These are phyloP conservation scores for Cryomyces minteri DNA, from an alignment of 495 filamentous ascomycete genomes.

Conservation along the genomic window DNA sequence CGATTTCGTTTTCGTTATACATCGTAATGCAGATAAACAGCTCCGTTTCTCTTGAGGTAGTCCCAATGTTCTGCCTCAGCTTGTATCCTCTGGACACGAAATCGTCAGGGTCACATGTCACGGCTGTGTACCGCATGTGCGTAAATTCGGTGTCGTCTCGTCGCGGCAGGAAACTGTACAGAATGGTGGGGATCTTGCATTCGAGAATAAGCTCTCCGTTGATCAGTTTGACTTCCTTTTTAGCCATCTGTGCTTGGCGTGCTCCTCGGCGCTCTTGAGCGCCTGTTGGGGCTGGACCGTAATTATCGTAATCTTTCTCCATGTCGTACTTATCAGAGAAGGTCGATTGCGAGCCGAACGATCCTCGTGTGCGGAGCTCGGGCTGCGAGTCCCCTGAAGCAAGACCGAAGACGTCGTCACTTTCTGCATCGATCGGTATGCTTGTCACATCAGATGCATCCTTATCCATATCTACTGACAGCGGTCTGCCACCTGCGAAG, in stretches of 20 bases:
- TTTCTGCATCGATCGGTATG: slow-evolving; percentile 37
- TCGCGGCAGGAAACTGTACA: slow-evolving; percentile 84
- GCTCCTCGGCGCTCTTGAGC: slow-evolving; percentile 71
- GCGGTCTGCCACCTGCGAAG: slow-evolving; percentile 37
- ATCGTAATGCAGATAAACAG: slow-evolving; percentile 96
- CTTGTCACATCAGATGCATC: slow-evolving; percentile 26
- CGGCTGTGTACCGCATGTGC: slow-evolving; percentile 99
- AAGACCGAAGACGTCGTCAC: slow-evolving; percentile 64
- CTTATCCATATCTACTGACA: slow-evolving; percentile 27
- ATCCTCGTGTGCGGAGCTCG: slow-evolving; percentile 33
- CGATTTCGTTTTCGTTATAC: slow-evolving; percentile 97
- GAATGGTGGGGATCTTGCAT: slow-evolving; percentile 96
- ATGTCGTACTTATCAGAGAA: slow-evolving; percentile 35
- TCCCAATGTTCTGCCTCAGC: slow-evolving; percentile 83
- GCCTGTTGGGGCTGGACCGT: slow-evolving; percentile 72
- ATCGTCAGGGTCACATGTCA: slow-evolving; percentile 95
- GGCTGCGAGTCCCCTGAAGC: slow-evolving; percentile 25
- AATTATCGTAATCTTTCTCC: slow-evolving; percentile 37
- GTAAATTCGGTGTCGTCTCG: slow-evolving; percentile 93
- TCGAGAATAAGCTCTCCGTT: slow-evolving; percentile 95
- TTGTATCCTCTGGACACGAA: slow-evolving; percentile 80
- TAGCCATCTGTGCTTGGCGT: slow-evolving; percentile 70
- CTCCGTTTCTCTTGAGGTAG: slow-evolving; percentile 81
- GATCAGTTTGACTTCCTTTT: slow-evolving; percentile 87
- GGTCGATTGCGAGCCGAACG: slow-evolving; percentile 52